Evolutionary conservation across 2,329 filamentous ascomycete species (phyloP), one percentile per base, ranked within the genome.

Genomic region (Berkeleyomyces basicola): DNA sequence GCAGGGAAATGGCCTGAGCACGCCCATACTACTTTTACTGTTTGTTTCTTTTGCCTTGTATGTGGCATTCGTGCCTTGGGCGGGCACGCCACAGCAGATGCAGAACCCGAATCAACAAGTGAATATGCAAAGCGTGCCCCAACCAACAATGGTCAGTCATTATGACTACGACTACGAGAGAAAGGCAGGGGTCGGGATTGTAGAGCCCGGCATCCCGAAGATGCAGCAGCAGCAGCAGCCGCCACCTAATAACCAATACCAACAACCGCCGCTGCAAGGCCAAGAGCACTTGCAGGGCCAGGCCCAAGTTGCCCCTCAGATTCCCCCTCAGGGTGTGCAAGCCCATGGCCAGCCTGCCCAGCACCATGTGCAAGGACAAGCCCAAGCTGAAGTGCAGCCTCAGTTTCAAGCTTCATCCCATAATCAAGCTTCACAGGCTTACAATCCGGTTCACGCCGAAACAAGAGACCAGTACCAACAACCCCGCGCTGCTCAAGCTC

Each of bases 11-110:
- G 61, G 61, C 43, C 47, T 63, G 37, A 65, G 64, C 46, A 44
- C 58, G 51, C 64, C 64, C 10, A 65, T 63, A 51, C 39, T 63
- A 39, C 59, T 65, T 49, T 46, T 65, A 43, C 55, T 65, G 37
- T 65, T 65, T 61, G 61, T 65, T 9, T 63, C 61, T 10, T 63
- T 65, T 59, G 64, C 64, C 14, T 10, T 65, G 61, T 65, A 65
- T 59, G 64, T 65, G 42, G 58, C 64, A 51, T 65, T 65, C 37
- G 64, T 65, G 42, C 64, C 64, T 14, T 63, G 58, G 58, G 64
- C 61, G 10, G 63, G 63, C 36, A 61, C 57, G 14, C 58, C 61
- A 36, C 49, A 58, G 33, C 61, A 62, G 61, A 33, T 44, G 53
- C 51, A 62, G 61, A 37, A 44, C 14, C 60, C 55, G 47, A 36